These are phyloP conservation scores for Plasmodium berghei DNA, from an alignment of 169 alveolate species.

Conservation along the genomic window DNA sequence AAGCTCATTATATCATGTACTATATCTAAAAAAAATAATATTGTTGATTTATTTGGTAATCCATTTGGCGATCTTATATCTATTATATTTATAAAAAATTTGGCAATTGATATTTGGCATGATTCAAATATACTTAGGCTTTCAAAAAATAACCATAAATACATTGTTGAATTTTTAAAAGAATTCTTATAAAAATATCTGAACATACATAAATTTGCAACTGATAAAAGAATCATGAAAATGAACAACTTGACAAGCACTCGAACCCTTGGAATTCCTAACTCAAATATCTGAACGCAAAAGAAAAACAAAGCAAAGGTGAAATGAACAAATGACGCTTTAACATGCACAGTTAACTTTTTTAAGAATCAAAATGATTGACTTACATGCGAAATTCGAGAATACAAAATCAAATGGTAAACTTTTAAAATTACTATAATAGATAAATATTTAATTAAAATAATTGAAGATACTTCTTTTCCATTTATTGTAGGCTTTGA, in stretches of 20 bases:
- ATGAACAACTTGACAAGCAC: constrained; percentile 76
- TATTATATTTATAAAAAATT: constrained; percentile 76
- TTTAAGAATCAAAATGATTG: too few species aligned
- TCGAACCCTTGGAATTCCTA: constrained; percentile 85
- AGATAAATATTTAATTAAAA: constrained; percentile 83
- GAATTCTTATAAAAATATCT: constrained; percentile 78
- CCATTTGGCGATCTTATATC: constrained; percentile 79
- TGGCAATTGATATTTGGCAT: constrained; percentile 75
- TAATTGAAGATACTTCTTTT: constrained; percentile 84
- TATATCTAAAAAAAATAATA: constrained; percentile 81
- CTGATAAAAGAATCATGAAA: constrained; percentile 80
- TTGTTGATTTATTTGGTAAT: constrained; percentile 79
- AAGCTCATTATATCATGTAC: constrained; percentile 80
- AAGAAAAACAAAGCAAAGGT: not conserved
- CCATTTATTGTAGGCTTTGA: constrained; percentile 89
- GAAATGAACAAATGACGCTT: not conserved
- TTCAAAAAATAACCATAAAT: constrained; percentile 90
- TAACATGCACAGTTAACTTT: too few species aligned
- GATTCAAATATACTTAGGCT: constrained; percentile 77
- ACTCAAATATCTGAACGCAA: constrained; percentile 85
- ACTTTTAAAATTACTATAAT: constrained; percentile 85
- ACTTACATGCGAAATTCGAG: constrained; percentile 84
- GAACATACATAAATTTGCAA: constrained; percentile 79
- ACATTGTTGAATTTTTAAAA: constrained; percentile 85
- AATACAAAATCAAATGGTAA: constrained; percentile 86